These are phyloP conservation scores for Lachnellula arida DNA, from an alignment of 2,329 filamentous ascomycete species.

Conservation along the genomic window DNA sequence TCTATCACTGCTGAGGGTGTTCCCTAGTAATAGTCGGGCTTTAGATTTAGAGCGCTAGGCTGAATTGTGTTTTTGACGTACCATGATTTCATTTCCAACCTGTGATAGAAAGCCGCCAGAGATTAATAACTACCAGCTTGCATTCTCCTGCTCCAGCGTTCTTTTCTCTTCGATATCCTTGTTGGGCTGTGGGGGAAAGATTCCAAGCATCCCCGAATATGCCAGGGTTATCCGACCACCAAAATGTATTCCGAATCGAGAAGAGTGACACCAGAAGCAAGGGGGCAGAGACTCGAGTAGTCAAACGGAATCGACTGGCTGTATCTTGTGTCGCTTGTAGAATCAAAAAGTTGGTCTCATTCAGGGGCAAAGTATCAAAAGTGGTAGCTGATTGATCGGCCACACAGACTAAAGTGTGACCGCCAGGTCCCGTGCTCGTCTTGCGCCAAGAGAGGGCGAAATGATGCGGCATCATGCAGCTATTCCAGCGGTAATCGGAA, in stretches of 20 bases:
- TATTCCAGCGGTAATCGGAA: not conserved
- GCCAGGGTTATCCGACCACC: constrained; percentile 3
- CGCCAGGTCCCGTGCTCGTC: constrained; percentile 9
- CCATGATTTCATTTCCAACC: too few species aligned
- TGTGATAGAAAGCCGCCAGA: too few species aligned
- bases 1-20: too few species aligned
- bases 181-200: too few species aligned
- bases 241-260: constrained; percentile 9
- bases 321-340: constrained; percentile 10
- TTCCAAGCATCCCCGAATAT: not conserved
- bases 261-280: constrained; percentile 1
- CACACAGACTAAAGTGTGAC: constrained; percentile 11
- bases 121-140: too few species aligned
- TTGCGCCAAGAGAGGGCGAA: constrained; percentile 3
- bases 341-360: constrained; percentile 5
- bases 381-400: not conserved
- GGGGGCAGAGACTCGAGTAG: not conserved
- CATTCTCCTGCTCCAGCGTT: too few species aligned
- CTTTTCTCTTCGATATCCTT: too few species aligned
- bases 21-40: too few species aligned
- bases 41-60: too few species aligned
- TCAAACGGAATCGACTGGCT: constrained; percentile 10
- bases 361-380: not conserved
- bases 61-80: too few species aligned
- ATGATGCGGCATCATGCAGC: constrained; percentile 4